These are phyloP conservation scores for Stylonectria norvegica DNA, from an alignment of 2,329 filamentous ascomycete species.

Conservation along the genomic window DNA sequence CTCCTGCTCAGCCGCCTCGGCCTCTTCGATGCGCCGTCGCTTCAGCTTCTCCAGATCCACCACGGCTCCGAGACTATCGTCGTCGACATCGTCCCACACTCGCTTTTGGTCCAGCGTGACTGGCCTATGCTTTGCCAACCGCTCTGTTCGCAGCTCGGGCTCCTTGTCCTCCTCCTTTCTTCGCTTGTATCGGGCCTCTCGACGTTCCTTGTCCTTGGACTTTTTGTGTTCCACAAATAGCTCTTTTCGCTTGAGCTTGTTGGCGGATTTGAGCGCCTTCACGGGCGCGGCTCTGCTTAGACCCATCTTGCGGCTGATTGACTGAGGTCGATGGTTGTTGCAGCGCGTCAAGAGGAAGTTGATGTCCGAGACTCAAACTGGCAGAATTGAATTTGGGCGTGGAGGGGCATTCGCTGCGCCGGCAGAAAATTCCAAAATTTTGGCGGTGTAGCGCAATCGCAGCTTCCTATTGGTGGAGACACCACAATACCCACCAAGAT, in stretches of 20 bases:
- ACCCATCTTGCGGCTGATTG: conserved; percentile 25
- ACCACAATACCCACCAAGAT: conserved; percentile 11
- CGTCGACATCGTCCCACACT: conserved; percentile 78
- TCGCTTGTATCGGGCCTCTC: conserved; percentile 71
- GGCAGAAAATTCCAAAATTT: conserved; percentile 37
- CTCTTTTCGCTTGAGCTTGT: conserved; percentile 76
- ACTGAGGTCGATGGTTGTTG: conserved; percentile 2
- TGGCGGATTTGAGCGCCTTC: conserved; percentile 52
- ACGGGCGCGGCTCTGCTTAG: conserved; percentile 34
- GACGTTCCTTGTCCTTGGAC: conserved; percentile 66
- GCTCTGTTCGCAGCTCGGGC: conserved; percentile 68
- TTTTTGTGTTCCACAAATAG: conserved; percentile 80
- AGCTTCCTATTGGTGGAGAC: conserved; percentile 20
- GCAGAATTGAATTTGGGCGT: conserved; percentile 18
- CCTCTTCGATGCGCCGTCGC: conserved; percentile 53
- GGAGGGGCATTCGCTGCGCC: conserved; percentile 14
- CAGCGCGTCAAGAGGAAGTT: conserved; percentile 5
- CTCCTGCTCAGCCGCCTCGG: conserved; percentile 48
- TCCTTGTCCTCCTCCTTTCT: conserved; percentile 85
- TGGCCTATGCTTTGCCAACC: conserved; percentile 75
- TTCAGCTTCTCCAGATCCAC: conserved; percentile 60
- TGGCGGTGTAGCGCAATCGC: conserved; percentile 34
- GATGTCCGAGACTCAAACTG: conserved; percentile 7
- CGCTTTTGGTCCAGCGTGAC: conserved; percentile 82
- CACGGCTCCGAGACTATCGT: conserved; percentile 52